Evolutionary conservation across 305 asterid species (phyloP).

Genomic region (Ajuga reptans): DNA sequence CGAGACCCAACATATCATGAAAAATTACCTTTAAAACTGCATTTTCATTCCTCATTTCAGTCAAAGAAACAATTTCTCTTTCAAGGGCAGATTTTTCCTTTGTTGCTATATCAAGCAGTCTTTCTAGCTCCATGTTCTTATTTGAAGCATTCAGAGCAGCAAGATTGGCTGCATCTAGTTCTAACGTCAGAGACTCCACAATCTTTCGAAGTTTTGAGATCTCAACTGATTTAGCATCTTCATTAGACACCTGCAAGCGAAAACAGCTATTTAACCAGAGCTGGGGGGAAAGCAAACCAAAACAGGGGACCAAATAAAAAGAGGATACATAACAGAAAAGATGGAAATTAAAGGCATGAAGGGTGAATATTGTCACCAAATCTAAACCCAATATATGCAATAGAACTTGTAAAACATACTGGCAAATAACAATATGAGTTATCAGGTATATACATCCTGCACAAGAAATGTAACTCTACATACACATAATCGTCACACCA

Average conservation of each 20-base stretch:
- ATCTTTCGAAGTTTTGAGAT: conserved; percentile 81
- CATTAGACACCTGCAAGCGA: conserved; percentile 64
- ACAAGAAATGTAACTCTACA: background rate
- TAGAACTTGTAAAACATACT: background rate
- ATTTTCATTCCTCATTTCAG: conserved; percentile 72
- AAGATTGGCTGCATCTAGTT: conserved; percentile 86
- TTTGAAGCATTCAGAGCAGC: conserved; percentile 81
- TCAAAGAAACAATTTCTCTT: conserved; percentile 48
- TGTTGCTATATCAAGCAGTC: conserved; percentile 59
- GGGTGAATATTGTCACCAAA: background rate
- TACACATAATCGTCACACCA: background rate
- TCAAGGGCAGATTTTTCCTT: conserved; percentile 72
- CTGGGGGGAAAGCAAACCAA: conserved; percentile 2
- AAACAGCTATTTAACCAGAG: conserved; percentile 18
- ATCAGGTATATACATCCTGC: background rate
- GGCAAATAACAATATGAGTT: background rate
- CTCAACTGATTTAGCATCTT: conserved; percentile 71
- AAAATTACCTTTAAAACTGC: conserved; percentile 56
- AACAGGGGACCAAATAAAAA: conserved; percentile 19
- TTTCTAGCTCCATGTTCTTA: conserved; percentile 63
- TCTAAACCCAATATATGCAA: background rate
- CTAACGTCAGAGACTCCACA: conserved; percentile 69
- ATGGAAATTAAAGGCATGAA: background rate
- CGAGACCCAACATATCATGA: conserved; percentile 3
- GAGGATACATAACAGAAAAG: background rate